phyloP scores from a whole-genome alignment of 805 yeast species.

The Tetrapisispora pingtungensis region DNA sequence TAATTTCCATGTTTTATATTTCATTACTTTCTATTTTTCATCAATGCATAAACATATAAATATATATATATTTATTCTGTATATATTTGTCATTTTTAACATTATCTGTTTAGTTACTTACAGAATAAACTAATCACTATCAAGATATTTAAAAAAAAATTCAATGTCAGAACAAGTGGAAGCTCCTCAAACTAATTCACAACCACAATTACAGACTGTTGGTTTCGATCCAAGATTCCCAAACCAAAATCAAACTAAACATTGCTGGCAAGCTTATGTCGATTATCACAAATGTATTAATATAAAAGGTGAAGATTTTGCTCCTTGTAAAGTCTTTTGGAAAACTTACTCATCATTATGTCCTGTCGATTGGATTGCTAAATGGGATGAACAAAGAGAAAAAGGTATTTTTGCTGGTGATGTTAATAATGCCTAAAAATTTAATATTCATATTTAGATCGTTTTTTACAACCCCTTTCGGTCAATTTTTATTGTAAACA shows the following conservation, averaged over 20 bases:
- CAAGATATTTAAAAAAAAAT: neutral
- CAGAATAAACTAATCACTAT: no score
- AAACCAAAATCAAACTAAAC: constrained; percentile 93
- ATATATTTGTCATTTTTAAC: no score
- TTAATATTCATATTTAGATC: neutral
- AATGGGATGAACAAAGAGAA: constrained; percentile 80
- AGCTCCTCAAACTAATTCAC: neutral
- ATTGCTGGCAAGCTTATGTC: constrained; percentile 96
- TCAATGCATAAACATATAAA: no score
- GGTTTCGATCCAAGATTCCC: constrained; percentile 94
- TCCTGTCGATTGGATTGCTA: constrained; percentile 76
- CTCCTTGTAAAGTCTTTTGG: constrained; percentile 93
- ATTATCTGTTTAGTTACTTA: no score
- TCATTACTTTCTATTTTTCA: no score
- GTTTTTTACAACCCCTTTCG: neutral
- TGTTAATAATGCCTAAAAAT: neutral
- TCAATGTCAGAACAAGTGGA: constrained; percentile 12
- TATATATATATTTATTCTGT: no score
- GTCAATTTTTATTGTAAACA: no score
- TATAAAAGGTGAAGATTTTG: constrained; percentile 96
- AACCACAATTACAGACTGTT: constrained; percentile 46
- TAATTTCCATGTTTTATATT: no score
- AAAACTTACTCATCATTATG: constrained; percentile 81
- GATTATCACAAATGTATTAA: constrained; percentile 96
- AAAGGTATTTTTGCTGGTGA: constrained; percentile 44